These are phyloP conservation scores for Sherardia arvensis DNA, from an alignment of 257 asterid genomes.

Conservation along the genomic window DNA sequence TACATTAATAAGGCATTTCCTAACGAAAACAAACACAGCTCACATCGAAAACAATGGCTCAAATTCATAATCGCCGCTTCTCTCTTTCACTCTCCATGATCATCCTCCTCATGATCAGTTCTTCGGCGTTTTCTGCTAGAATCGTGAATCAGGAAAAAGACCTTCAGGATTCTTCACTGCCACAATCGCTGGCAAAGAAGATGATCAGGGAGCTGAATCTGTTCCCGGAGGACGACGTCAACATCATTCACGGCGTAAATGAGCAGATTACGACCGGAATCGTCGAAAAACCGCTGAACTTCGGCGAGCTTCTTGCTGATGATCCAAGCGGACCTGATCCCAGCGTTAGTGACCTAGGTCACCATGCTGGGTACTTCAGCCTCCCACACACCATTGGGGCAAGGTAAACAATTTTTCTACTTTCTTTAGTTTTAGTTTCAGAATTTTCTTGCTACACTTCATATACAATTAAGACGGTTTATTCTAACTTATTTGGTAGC, in stretches of 20 bases:
- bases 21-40: neutral
- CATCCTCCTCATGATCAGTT: neutral
- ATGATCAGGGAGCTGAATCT: constrained; percentile 5
- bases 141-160: constrained; percentile 2
- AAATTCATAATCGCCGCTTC: neutral
- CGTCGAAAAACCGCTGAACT: constrained; percentile 42
- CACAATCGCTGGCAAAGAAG: neutral
- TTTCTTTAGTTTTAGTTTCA: no score
- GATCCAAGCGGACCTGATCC: constrained; percentile 14
- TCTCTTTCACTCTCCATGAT: neutral
- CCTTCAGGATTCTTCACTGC: neutral
- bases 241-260: neutral
- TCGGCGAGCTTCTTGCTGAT: constrained; percentile 24
- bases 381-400: constrained; percentile 48
- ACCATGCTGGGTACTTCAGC: constrained; percentile 62
- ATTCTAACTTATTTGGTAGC: no score
- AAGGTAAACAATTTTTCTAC: no score
- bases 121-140: constrained; percentile 1
- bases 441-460: no score
- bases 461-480: no score
- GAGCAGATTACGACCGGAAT: constrained; percentile 15
- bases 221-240: neutral
- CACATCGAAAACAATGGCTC: neutral
- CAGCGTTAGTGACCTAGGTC: constrained; percentile 40
- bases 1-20: no score